phyloP scores from a whole-genome alignment of 768 basidiomycete species.

The Dentipellis sp. region DNA sequence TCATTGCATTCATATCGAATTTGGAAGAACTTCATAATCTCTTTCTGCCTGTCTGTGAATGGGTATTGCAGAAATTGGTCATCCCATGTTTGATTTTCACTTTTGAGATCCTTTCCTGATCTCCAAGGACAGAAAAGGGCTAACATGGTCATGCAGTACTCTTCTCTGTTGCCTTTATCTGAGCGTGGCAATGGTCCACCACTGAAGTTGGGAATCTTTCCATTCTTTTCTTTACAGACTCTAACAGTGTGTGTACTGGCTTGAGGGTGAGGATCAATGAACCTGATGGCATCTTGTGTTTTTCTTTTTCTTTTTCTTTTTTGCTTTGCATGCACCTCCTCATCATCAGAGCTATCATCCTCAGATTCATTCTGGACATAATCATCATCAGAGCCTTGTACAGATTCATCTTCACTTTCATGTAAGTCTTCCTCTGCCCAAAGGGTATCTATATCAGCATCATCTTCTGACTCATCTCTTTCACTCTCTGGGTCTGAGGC shows the following conservation, averaged over 20 bases:
- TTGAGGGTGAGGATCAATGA: conserved; percentile 17
- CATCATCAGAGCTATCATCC: not conserved
- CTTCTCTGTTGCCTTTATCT: conserved; percentile 17
- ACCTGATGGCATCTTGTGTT: not conserved
- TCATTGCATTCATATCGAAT: conserved; percentile 28
- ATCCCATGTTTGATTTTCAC: conserved; percentile 15
- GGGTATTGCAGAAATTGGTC: conserved; percentile 13
- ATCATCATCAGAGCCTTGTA: not conserved
- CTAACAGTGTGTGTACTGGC: conserved; percentile 16
- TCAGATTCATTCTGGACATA: not conserved
- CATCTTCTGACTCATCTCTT: not conserved
- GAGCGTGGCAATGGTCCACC: conserved; percentile 20
- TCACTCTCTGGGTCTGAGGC: not conserved
- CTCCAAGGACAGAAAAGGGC: conserved; percentile 8
- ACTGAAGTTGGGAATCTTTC: conserved; percentile 21
- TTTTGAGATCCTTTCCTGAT: conserved; percentile 1
- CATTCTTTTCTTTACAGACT: not conserved
- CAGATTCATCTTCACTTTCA: too few species aligned
- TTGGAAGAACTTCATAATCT: conserved; percentile 23
- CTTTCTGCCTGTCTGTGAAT: conserved; percentile 10
- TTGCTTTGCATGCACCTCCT: not conserved
- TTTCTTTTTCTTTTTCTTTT: not conserved
- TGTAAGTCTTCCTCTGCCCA: too few species aligned
- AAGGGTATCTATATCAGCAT: too few species aligned
- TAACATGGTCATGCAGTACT: conserved; percentile 13